These are phyloP conservation scores for Saccharomycopsis oosterbeekiorum DNA, from an alignment of 805 yeast genomes.

Conservation along the genomic window DNA sequence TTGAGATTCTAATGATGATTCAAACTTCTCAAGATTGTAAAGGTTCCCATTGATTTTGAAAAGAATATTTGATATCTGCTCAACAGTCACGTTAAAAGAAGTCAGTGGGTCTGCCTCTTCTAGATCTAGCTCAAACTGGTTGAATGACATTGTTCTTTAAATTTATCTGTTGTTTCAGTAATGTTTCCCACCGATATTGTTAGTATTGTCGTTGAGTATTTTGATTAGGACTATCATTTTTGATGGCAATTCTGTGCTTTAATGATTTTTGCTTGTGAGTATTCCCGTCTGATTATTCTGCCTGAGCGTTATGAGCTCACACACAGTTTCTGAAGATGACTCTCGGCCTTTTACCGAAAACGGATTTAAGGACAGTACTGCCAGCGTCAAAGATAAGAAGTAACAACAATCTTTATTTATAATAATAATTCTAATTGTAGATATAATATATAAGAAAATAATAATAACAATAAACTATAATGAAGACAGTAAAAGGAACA, in stretches of 20 bases:
- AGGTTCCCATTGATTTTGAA: slow-evolving; percentile 46
- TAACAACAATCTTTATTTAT: not conserved
- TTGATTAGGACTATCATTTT: no score
- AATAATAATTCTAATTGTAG: not conserved
- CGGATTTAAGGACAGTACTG: not conserved
- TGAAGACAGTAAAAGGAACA: not conserved
- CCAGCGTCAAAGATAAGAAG: no score
- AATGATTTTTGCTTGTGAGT: no score
- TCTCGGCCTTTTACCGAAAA: not conserved
- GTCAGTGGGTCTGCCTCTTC: slow-evolving; percentile 5
- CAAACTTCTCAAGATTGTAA: slow-evolving; percentile 39
- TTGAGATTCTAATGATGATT: slow-evolving; percentile 26
- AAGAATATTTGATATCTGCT: slow-evolving; percentile 35
- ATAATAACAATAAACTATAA: not conserved
- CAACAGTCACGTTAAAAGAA: slow-evolving; percentile 23
- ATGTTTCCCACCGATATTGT: not conserved
- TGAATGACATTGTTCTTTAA: not conserved
- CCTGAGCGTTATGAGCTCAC: not conserved
- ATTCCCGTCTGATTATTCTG: no score
- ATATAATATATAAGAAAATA: not conserved
- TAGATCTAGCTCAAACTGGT: slow-evolving; percentile 4
- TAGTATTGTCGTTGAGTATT: no score
- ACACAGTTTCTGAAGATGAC: no score
- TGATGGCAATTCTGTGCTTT: no score
- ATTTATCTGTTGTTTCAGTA: not conserved